A percentile compares a stretch with the other conserved stretches of the same genome.
These are phyloP conservation scores for Solanum hybrid DNA, from an alignment of 305 asterid genomes.

Conservation along the genomic window DNA sequence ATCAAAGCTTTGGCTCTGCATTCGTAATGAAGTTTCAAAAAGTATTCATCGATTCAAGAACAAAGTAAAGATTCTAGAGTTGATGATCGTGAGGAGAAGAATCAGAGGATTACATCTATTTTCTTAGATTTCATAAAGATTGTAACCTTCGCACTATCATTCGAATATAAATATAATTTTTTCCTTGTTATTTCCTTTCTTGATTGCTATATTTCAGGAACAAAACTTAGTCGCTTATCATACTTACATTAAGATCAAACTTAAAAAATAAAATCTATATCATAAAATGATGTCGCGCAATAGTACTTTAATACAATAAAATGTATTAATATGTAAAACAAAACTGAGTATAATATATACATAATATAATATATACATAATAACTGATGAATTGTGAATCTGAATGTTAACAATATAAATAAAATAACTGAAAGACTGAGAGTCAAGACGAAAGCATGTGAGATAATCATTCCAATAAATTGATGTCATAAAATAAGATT, in stretches of 20 bases:
- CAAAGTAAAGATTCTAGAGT: not conserved
- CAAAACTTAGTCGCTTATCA: not conserved
- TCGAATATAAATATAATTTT: no score
- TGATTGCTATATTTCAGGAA: no score
- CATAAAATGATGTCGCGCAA: not conserved
- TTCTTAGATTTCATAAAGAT: no score
- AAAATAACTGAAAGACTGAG: rapidly evolving
- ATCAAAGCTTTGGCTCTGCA: no score
- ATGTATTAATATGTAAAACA: not conserved
- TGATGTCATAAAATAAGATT: no score
- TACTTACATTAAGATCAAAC: not conserved
- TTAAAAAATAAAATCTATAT: no score
- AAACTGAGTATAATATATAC: not conserved
- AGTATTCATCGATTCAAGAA: not conserved
- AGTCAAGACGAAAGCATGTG: not conserved
- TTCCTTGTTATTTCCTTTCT: not conserved
- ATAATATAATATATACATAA: no score
- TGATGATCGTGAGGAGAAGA: not conserved
- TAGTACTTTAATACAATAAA: not conserved
- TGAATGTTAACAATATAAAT: not conserved
- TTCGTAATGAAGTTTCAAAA: no score
- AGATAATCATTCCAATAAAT: no score
- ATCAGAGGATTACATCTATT: no score
- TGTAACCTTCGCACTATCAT: no score
- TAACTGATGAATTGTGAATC: no score